Evolutionary conservation across 164 flowering plant genomes (phyloP), one percentile per base, ranked within the genome.

Genomic region (Macadamia integrifolia): DNA sequence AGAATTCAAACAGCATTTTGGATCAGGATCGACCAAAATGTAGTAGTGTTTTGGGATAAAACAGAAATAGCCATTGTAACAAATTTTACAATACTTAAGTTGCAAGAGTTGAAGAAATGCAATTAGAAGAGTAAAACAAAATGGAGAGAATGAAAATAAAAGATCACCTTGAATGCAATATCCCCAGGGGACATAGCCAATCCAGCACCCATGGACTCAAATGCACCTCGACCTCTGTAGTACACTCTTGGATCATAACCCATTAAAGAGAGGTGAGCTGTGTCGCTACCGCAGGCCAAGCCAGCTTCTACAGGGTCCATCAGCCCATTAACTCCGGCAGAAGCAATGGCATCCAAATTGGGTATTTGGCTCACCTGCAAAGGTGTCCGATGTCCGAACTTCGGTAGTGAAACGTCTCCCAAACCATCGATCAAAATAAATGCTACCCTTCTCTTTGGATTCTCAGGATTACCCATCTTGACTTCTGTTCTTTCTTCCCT

Each of bases 191-290:
- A 85, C 98, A 94, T 94, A 4, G 88, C 97, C 79, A 94, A 78
- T 46, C 98, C 98, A 69, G 98, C 95, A 65, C 98, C 97, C 98
- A 94, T 94, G 40, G 97, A 92, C 79, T 94, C 98, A 79, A 94
- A 94, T 1, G 98, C 93, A 68, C 98, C 98, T 49, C 97, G 85
- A 55, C 98, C 98, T 14, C 93, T 85, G 74, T 92, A 94, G 78
- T 89, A 93, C 1, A 88, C 82, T 77, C 88, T 83, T 9, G 98
- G 98, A 70, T 93, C 86, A 76, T 91, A 93, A 23, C 98, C 98
- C 77, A 91, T 46, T 18, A 93, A 78, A 58, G 97, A 93, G 60
- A 93, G 96, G 66, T 93, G 98, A 6, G 98, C 97, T 1, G 97
- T 94, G 76, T 94, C 97, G 71, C 97, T 94, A 58, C 98, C 98